phyloP scores from a whole-genome alignment of 2,329 filamentous ascomycete species.

The Fusarium nodosum region DNA sequence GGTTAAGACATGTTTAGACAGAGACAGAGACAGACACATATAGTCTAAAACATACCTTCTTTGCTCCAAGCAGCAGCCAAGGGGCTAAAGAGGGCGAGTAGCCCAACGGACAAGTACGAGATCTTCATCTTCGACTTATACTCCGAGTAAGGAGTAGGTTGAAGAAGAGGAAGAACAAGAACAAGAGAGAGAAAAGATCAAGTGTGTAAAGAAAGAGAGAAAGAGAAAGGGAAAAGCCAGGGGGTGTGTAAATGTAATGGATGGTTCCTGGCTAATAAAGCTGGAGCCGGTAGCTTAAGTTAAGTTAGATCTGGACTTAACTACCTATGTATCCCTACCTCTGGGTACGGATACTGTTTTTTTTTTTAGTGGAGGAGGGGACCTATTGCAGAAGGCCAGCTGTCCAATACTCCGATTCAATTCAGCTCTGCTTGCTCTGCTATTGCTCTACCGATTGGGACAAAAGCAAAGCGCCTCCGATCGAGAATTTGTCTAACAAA shows the following conservation, averaged over 20 bases:
- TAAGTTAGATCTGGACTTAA: slow-evolving; percentile 27
- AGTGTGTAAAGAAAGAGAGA: slow-evolving; percentile 4
- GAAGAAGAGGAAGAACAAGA: slow-evolving; percentile 17
- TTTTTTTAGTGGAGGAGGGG: slow-evolving; percentile 36
- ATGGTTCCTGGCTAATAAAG: slow-evolving; percentile 35
- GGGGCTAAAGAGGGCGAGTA: slow-evolving; percentile 75
- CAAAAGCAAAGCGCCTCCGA: slow-evolving; percentile 33
- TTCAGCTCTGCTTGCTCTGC: background rate
- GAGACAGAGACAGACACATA: background rate
- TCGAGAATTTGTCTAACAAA: background rate
- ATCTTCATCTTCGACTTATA: slow-evolving; percentile 74
- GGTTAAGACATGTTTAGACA: slow-evolving; percentile 20
- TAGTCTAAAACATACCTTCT: slow-evolving; percentile 72
- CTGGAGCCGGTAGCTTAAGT: slow-evolving; percentile 13
- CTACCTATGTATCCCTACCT: slow-evolving; percentile 29
- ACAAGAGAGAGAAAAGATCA: slow-evolving; percentile 18
- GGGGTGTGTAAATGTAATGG: slow-evolving; percentile 18
- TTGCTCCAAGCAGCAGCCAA: slow-evolving; percentile 85
- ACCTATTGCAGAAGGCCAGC: slow-evolving; percentile 43
- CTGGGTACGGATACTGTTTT: slow-evolving; percentile 7
- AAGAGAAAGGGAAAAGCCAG: slow-evolving; percentile 10
- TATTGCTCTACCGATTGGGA: slow-evolving; percentile 16
- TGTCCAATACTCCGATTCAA: slow-evolving; percentile 36
- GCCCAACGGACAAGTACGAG: slow-evolving; percentile 74
- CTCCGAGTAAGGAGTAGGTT: slow-evolving; percentile 4